These are phyloP conservation scores for Diplodia sapinea DNA, from an alignment of 2,329 filamentous ascomycete genomes.

Conservation along the genomic window DNA sequence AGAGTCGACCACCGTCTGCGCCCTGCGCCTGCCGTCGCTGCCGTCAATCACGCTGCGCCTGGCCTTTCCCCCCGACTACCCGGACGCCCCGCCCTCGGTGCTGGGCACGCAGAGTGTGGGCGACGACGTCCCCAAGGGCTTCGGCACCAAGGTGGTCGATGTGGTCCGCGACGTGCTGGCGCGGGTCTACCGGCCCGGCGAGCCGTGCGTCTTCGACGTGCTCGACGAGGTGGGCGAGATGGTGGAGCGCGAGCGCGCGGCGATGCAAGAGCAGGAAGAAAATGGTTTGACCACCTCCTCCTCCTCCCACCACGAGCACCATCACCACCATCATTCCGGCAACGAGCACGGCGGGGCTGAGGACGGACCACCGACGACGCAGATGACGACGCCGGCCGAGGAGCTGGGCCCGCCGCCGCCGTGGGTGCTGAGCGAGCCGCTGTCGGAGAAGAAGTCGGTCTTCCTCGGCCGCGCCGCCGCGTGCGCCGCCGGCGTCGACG, in stretches of 20 bases:
- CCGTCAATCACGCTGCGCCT: slow-evolving; percentile 62
- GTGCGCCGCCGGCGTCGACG: slow-evolving; percentile 71
- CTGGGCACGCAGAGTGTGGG: slow-evolving; percentile 81
- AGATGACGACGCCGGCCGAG: slow-evolving; percentile 39
- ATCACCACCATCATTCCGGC: slow-evolving; percentile 31
- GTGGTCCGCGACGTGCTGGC: slow-evolving; percentile 71
- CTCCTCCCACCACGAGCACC: slow-evolving; percentile 33
- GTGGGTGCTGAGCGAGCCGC: slow-evolving; percentile 76
- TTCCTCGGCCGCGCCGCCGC: slow-evolving; percentile 80
- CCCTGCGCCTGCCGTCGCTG: slow-evolving; percentile 71
- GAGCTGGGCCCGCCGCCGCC: slow-evolving; percentile 53
- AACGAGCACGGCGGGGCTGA: slow-evolving; percentile 10
- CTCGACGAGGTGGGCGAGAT: slow-evolving; percentile 67
- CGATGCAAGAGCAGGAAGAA: slow-evolving; percentile 35
- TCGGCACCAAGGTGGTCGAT: slow-evolving; percentile 72
- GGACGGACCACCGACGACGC: slow-evolving; percentile 30
- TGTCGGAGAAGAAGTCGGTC: slow-evolving; percentile 83
- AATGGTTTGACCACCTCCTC: slow-evolving; percentile 14
- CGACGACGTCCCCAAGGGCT: slow-evolving; percentile 68
- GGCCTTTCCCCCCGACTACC: slow-evolving; percentile 76
- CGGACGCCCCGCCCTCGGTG: slow-evolving; percentile 72
- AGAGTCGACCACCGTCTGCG: slow-evolving; percentile 51
- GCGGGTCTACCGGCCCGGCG: slow-evolving; percentile 72
- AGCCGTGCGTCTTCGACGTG: slow-evolving; percentile 90
- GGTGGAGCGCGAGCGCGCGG: slow-evolving; percentile 56